A percentile compares a stretch with the other conserved stretches of the same genome.
phyloP scores from a whole-genome alignment of 495 filamentous ascomycete genomes.

The Tuber melanosporum region DNA sequence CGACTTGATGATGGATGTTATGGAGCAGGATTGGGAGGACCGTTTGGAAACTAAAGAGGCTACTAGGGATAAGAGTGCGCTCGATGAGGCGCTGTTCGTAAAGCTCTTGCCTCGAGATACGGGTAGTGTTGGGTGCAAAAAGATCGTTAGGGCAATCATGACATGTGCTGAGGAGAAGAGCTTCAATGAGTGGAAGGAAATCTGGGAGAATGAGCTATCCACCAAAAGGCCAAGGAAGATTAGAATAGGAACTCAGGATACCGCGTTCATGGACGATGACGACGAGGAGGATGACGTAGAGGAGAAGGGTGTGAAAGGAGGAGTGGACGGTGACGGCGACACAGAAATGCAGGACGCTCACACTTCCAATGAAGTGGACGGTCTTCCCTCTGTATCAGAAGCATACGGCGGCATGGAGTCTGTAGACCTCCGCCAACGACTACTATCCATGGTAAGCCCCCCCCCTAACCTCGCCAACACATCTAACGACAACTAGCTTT shows the following conservation, averaged over 20 bases:
- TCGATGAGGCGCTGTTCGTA: slow-evolving; percentile 49
- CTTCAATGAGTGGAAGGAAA: slow-evolving; percentile 53
- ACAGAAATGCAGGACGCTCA: slow-evolving; percentile 42
- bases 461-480: slow-evolving; percentile 13
- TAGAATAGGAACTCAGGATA: slow-evolving; percentile 47
- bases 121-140: slow-evolving; percentile 46
- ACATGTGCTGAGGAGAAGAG: slow-evolving; percentile 52
- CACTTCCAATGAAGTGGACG: slow-evolving; percentile 43
- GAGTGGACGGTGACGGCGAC: slow-evolving; percentile 31
- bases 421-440: slow-evolving; percentile 44
- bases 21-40: slow-evolving; percentile 68
- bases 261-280: slow-evolving; percentile 41
- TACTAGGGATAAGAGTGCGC: slow-evolving; percentile 43
- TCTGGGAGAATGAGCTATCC: slow-evolving; percentile 60
- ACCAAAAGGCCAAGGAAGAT: slow-evolving; percentile 54
- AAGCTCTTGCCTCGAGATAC: slow-evolving; percentile 49
- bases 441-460: slow-evolving; percentile 43
- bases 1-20: slow-evolving; percentile 66
- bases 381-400: slow-evolving; percentile 16
- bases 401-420: slow-evolving; percentile 46
- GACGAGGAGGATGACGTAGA: slow-evolving; percentile 43
- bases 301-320: slow-evolving; percentile 46
- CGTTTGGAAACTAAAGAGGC: slow-evolving; percentile 49
- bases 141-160: slow-evolving; percentile 59
- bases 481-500: slow-evolving; percentile 45